Conservation (phyloP, 2,329 filamentous ascomycete species). For the Sporothrix phasma region DNA sequence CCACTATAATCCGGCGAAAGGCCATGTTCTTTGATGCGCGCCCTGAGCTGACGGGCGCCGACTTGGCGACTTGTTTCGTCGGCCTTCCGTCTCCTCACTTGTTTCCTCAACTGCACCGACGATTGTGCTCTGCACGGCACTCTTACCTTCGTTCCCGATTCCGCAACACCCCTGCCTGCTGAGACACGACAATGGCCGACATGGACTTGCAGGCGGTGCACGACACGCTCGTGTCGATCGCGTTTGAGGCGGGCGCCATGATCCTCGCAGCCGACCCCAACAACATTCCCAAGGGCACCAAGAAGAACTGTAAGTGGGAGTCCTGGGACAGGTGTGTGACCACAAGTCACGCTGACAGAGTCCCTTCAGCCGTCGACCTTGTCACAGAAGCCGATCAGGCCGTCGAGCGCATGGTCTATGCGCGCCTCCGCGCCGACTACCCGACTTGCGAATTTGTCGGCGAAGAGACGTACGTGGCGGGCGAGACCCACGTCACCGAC, state of each 20-base stretch:
- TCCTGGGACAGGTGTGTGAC: too few species aligned
- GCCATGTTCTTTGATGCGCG: not conserved
- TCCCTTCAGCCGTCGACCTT: constrained; percentile 49
- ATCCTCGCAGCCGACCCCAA: constrained; percentile 52
- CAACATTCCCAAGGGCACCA: constrained; percentile 47
- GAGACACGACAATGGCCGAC: constrained; percentile 36
- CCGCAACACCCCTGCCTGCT: too few species aligned
- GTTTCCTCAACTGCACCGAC: not conserved
- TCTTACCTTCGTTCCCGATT: not conserved
- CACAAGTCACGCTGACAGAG: not conserved
- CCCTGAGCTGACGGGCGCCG: not conserved
- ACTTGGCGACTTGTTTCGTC: not conserved
- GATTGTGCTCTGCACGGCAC: not conserved
- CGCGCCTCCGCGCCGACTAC: constrained; percentile 41
- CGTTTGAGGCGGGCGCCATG: constrained; percentile 54
- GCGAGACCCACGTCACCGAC: constrained; percentile 47
- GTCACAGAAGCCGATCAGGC: constrained; percentile 59
- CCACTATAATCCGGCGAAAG: constrained; percentile 8
- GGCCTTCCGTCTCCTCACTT: not conserved
- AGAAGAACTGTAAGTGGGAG: constrained; percentile 47
- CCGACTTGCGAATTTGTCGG: constrained; percentile 57
- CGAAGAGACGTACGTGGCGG: constrained; percentile 66
- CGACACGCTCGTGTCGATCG: constrained; percentile 49
- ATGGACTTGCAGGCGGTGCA: constrained; percentile 52
- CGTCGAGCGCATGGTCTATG: constrained; percentile 52